phyloP scores from a whole-genome alignment of 495 filamentous ascomycete species.

The Aspergillus diversus region DNA sequence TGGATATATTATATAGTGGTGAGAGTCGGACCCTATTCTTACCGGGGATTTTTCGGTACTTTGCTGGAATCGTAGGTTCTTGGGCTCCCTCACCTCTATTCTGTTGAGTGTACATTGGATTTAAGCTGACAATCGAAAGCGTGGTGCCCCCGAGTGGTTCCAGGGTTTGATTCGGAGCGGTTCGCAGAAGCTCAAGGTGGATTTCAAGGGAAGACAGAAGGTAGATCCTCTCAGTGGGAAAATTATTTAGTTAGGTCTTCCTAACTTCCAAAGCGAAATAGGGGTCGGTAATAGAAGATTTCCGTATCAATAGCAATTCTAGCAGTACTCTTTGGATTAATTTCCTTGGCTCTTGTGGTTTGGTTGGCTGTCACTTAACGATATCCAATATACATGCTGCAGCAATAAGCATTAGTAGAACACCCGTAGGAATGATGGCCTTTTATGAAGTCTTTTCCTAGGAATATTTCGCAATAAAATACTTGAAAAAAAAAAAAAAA shows the following conservation, averaged over 20 bases:
- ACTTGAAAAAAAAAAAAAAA: too few relatives aligned
- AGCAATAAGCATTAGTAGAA: too few relatives aligned
- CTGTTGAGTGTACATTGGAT: not conserved
- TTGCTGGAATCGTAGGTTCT: slow-evolving; percentile 38
- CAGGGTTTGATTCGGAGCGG: slow-evolving; percentile 25
- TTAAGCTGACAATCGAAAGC: slow-evolving; percentile 18
- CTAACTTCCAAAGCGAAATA: too few relatives aligned
- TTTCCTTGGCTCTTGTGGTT: too few relatives aligned
- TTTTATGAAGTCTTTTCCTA: too few relatives aligned
- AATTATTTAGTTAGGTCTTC: slow-evolving; percentile 7
- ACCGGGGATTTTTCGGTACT: slow-evolving; percentile 35
- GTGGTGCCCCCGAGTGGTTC: slow-evolving; percentile 27
- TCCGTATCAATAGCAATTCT: too few relatives aligned
- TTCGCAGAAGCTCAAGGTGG: slow-evolving; percentile 26
- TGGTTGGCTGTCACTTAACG: too few relatives aligned
- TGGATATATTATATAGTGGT: slow-evolving; percentile 35
- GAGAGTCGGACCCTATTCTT: slow-evolving; percentile 35
- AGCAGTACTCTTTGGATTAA: too few relatives aligned
- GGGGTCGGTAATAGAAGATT: too few relatives aligned
- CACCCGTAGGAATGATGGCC: too few relatives aligned
- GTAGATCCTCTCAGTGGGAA: slow-evolving; percentile 28
- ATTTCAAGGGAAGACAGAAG: slow-evolving; percentile 30
- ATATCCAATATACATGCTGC: too few relatives aligned
- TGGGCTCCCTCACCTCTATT: not conserved
- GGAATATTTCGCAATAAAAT: too few relatives aligned